Percentiles rank a stretch among this genome's conserved stretches.
Conservation (phyloP, 1,284 basidiomycete species). For the Vanrija sp. region DNA sequence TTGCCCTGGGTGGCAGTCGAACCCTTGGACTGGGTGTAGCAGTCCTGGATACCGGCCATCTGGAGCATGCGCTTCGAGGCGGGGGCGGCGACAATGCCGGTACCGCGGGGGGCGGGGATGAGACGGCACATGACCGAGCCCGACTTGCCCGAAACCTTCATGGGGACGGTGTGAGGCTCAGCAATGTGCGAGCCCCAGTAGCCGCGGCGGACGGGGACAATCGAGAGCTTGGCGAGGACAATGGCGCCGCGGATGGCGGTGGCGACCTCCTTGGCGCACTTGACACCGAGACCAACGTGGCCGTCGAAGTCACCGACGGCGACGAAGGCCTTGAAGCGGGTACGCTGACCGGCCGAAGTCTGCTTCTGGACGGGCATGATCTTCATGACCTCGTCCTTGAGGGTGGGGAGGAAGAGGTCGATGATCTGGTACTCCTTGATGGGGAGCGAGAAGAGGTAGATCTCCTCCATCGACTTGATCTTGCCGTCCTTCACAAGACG, state of each 20-base stretch:
- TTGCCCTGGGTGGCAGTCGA: constrained; percentile 99
- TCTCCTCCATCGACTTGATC: constrained; percentile 99
- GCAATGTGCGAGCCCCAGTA: constrained; percentile 99
- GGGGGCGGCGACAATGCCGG: constrained; percentile 98
- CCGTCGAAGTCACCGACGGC: constrained; percentile 97
- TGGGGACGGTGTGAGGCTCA: constrained; percentile 98
- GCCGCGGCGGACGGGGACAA: constrained; percentile 95
- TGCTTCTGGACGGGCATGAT: constrained; percentile 99
- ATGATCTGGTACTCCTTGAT: constrained; percentile 98
- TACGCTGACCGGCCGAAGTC: constrained; percentile 98
- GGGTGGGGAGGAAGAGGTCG: constrained; percentile 93
- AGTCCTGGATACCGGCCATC: constrained; percentile 93
- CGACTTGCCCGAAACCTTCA: constrained; percentile 97
- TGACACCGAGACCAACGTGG: constrained; percentile 98
- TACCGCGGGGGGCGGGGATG: constrained; percentile 97
- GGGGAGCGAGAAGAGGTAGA: constrained; percentile 99
- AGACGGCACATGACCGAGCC: constrained; percentile 99
- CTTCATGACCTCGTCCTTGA: constrained; percentile 99
- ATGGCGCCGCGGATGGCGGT: constrained; percentile 99
- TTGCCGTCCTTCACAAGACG: constrained; percentile 99
- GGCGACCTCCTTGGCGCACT: constrained; percentile 99
- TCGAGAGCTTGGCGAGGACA: constrained; percentile 95
- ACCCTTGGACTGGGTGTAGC: constrained; percentile 81
- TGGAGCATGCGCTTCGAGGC: constrained; percentile 96
- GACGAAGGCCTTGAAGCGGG: constrained; percentile 99